Percentiles rank a stretch among this genome's conserved stretches.
Evolutionary conservation across 352 stramenopile species (phyloP).

Genomic region (Elongisporangium anandrum): DNA sequence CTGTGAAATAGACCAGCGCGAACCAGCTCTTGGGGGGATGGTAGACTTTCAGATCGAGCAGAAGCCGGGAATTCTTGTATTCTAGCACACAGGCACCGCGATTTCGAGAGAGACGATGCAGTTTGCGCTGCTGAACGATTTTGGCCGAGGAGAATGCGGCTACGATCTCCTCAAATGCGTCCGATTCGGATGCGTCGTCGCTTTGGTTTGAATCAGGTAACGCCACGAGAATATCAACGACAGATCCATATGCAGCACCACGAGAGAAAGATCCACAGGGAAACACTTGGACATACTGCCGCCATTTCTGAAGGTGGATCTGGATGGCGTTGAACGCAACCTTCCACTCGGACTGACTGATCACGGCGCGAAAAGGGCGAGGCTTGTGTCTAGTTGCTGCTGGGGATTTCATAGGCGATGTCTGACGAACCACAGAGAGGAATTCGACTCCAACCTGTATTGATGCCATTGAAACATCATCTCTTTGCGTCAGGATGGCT

Average conservation of each 20-base stretch:
- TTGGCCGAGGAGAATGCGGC: conserved; percentile 27
- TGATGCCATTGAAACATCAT: conserved; percentile 15
- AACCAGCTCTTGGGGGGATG: conserved; percentile 54
- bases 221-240: conserved; percentile 64
- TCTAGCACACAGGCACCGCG: conserved; percentile 48
- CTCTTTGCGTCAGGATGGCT: conserved; percentile 10
- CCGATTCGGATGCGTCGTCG: background rate
- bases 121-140: conserved; percentile 22
- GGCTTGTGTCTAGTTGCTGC: background rate
- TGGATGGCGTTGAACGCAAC: conserved; percentile 55
- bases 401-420: background rate
- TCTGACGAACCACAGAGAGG: conserved; percentile 4
- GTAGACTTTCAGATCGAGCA: conserved; percentile 75
- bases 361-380: conserved; percentile 21
- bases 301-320: conserved; percentile 57
- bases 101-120: conserved; percentile 27
- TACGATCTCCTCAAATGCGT: conserved; percentile 29
- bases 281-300: conserved; percentile 47
- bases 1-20: conserved; percentile 72
- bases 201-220: conserved; percentile 9
- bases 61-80: conserved; percentile 48
- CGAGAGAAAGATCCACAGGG: conserved; percentile 70
- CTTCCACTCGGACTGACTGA: conserved; percentile 61
- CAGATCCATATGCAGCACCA: conserved; percentile 61
- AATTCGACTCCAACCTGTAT: conserved; percentile 37